These are phyloP conservation scores for Fusarium continuum DNA, from an alignment of 2,329 filamentous ascomycete genomes.

Conservation along the genomic window DNA sequence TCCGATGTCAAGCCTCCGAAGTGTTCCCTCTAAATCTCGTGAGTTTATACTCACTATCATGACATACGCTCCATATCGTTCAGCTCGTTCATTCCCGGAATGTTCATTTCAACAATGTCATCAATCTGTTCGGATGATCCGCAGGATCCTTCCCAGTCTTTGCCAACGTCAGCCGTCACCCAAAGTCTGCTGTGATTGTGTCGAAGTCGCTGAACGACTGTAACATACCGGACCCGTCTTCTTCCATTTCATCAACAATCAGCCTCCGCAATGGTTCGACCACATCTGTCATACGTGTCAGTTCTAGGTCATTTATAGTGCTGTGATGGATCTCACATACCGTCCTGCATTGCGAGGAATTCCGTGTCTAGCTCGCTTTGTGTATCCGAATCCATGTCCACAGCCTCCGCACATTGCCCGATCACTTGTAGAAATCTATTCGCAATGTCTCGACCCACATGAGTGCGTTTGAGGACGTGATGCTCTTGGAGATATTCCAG, in stretches of 20 bases:
- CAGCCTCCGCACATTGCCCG: constrained; percentile 54
- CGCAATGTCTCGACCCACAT: constrained; percentile 56
- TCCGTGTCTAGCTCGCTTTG: constrained; percentile 45
- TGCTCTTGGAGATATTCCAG: constrained; percentile 58
- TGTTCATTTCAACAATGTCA: constrained; percentile 57
- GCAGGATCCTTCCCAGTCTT: constrained; percentile 66
- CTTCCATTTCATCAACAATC: constrained; percentile 66
- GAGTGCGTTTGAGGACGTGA: constrained; percentile 53
- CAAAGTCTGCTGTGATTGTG: constrained; percentile 40
- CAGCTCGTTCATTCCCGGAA: constrained; percentile 54
- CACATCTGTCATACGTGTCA: constrained; percentile 47
- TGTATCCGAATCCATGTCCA: constrained; percentile 46
- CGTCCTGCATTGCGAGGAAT: constrained; percentile 41
- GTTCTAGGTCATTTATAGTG: constrained; percentile 9
- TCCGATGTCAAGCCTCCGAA: neutral
- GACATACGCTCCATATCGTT: constrained; percentile 48
- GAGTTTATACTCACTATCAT: neutral
- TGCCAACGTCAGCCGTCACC: constrained; percentile 38
- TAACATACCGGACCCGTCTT: constrained; percentile 67
- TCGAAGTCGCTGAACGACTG: constrained; percentile 42
- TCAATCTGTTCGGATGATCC: constrained; percentile 65
- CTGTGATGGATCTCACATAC: constrained; percentile 36
- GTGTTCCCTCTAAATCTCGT: neutral
- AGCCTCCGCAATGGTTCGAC: constrained; percentile 61
- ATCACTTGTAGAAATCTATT: constrained; percentile 55